Base-by-base conservation (phyloP, 805 yeast genomes). In the Candida insectalens region DNA sequence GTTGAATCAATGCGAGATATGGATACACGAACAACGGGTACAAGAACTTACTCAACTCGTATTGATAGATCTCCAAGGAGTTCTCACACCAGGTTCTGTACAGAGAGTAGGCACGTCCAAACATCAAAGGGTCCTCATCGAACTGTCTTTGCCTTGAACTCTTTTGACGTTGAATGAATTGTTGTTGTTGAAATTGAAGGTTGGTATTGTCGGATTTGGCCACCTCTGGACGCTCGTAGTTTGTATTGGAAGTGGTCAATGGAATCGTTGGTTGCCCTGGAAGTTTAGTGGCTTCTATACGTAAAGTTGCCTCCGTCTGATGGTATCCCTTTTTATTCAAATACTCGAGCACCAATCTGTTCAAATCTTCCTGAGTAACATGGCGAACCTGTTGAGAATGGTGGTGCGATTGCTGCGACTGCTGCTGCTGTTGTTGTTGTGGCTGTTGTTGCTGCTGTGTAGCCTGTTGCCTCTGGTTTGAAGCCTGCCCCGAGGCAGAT, bases 21-120 rank as follows among this genome's bases (percentile, higher is more conserved):
- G 85, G 74, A 55, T 89, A 95, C 33, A 89, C 80, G 57, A 88
- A 92, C n/a, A 92, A 67, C 5, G 99, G 99, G 54, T 83, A 92
- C 45, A 89, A 60, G 28, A 89, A 70, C 43, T 92, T 73, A 36
- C 79, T 71, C 39, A 92, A 66, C 56, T 92, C 96, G 13, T 94
- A 87, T 57, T 74, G 81, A 58, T 92, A 92, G 59, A 92, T 69
- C 55, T 89, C 98, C 46, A 92, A 66, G 0, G 96, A 85, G 13
- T 84, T 69, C 45, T 85, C 95, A 27, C 84, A 83, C 97, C 97
- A 92, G 32, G 77, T 77, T 41, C 83, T 71, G 41, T 87, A 69
- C 54, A 84, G 69, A 13, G 77, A 64, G 59, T 87, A 92, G 2
- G 94, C 95, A 30, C 84, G 67, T n/a, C 69, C 63, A 54, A 83